phyloP scores from a whole-genome alignment of 2,329 filamentous ascomycete species.

The Pyrenochaeta sp. region DNA sequence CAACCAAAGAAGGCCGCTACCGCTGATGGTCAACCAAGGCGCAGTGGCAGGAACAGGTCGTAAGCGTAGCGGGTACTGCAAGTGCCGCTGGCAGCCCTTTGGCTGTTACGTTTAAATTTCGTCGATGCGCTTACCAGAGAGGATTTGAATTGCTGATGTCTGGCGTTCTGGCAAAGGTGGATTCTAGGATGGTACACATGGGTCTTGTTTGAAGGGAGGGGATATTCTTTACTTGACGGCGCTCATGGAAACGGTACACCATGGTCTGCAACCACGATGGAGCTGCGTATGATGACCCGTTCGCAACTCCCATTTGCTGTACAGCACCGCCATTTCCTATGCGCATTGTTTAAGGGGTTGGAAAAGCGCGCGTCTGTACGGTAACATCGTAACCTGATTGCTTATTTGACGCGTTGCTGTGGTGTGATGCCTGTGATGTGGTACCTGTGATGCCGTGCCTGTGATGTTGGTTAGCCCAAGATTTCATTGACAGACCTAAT shows the following conservation, averaged over 20 bases:
- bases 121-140: background rate
- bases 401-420: no score
- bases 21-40: slow-evolving; percentile 57
- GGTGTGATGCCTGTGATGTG: background rate
- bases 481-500: background rate
- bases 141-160: background rate
- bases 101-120: background rate
- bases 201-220: background rate
- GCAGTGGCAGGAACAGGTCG: slow-evolving; percentile 53
- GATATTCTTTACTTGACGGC: background rate
- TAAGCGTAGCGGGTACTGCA: slow-evolving; percentile 9
- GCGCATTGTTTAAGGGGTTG: background rate
- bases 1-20: slow-evolving; percentile 60
- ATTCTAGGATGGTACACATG: slow-evolving; percentile 5
- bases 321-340: background rate
- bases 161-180: background rate
- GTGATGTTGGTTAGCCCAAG: no score
- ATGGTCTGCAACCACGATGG: background rate
- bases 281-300: background rate
- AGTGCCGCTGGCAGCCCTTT: background rate
- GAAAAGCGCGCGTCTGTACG: background rate
- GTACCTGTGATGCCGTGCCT: no score
- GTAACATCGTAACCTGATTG: slow-evolving; percentile 2
- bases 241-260: background rate
- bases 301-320: background rate